Evolutionary conservation across 2,329 filamentous ascomycete species (phyloP), one percentile per base, ranked within the genome.

Genomic region (Stemphylium vesicarium): DNA sequence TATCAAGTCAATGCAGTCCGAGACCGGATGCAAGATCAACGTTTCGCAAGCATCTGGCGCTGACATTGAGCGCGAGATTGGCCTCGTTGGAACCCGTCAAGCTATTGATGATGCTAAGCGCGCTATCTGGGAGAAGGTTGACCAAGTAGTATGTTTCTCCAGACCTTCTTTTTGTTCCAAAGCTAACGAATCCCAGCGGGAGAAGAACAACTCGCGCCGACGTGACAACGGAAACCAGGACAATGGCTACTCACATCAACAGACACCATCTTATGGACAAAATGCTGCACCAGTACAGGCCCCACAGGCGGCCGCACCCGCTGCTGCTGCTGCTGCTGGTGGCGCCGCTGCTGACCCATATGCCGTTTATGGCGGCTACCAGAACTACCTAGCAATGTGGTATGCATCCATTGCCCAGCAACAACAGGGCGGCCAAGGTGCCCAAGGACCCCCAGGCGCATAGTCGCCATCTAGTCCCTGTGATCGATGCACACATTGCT

Each of bases 21-120:
- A 81, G 29, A 95, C 91, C 4, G 90, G 91, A 40, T 96, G 93
- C 83, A 96, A 96, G 80, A 96, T 96, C 81, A 96, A 96, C 68
- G 92, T 96, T 22, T 90, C 91, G 29, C 90, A 91, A 68, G 88
- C 91, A 7, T 88, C 87, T 32, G 89, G 89, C 13, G 88, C 89
- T 44, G 92, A 96, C 71, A 84, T 87, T 53, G 88, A 95, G 74
- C 88, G 92, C 69, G 90, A 96, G 75, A 96, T 96, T 70, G 91
- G 90, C 40, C 83, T 96, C 39, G 89, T 95, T 60, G 93, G 92
- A 59, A 85, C 84, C 33, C 85, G 85, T 39, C 88, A 91, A 65
- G 87, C 90, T 50, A 95, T 96, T 70, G 85, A 86, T 47, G 85
- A 86, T 62, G 93, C 93, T 32, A 96, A 96, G 79, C 82, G 82